These are phyloP conservation scores for Hygrocybe coccinea DNA, from an alignment of 768 basidiomycete species.

Conservation along the genomic window DNA sequence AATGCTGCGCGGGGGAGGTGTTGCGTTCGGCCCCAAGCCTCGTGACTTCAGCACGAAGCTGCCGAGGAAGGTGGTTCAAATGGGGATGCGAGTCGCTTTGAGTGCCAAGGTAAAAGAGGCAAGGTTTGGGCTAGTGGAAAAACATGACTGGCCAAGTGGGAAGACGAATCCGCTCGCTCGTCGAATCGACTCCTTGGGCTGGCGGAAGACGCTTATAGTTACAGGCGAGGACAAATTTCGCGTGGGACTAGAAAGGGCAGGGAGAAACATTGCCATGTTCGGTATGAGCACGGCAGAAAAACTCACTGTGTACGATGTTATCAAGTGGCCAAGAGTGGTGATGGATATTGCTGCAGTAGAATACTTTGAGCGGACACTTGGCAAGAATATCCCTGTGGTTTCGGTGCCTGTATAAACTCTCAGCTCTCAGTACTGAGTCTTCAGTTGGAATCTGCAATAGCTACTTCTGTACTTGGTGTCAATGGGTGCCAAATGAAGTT, in stretches of 20 bases:
- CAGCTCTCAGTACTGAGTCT: too few species aligned
- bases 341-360: slow-evolving; percentile 83
- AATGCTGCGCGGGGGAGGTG: slow-evolving; percentile 86
- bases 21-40: slow-evolving; percentile 87
- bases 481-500: too few species aligned
- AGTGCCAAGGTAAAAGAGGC: slow-evolving; percentile 77
- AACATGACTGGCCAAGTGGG: slow-evolving; percentile 62
- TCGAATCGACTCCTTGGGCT: slow-evolving; percentile 59
- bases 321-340: slow-evolving; percentile 79
- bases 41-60: slow-evolving; percentile 89
- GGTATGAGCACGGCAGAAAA: slow-evolving; percentile 60
- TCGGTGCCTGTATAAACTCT: background rate
- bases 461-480: background rate
- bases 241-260: slow-evolving; percentile 52
- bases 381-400: slow-evolving; percentile 30
- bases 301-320: slow-evolving; percentile 72
- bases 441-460: too few species aligned
- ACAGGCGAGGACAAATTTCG: slow-evolving; percentile 57
- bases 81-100: slow-evolving; percentile 89
- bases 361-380: slow-evolving; percentile 60
- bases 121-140: slow-evolving; percentile 68
- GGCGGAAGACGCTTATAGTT: slow-evolving; percentile 73
- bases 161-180: slow-evolving; percentile 67
- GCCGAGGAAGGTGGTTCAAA: slow-evolving; percentile 85
- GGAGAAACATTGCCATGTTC: slow-evolving; percentile 67